Conservation (phyloP, 1,284 basidiomycete species). For the Fomitopsis schrenkii region DNA sequence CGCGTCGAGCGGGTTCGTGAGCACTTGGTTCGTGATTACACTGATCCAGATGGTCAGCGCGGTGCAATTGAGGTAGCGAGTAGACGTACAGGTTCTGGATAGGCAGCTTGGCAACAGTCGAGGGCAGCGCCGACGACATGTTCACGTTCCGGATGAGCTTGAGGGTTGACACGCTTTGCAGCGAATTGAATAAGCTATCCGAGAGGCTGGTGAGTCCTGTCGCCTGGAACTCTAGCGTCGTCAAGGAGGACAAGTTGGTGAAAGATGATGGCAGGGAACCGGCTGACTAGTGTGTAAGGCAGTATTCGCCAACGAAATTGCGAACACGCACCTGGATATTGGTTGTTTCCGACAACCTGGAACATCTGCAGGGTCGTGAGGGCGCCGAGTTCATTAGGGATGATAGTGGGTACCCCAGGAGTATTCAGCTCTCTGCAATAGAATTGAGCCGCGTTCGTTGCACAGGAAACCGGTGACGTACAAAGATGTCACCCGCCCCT, state of each 20-base stretch:
- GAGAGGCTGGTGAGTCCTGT: constrained; percentile 40
- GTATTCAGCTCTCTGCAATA: constrained; percentile 37
- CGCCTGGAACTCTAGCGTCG: constrained; percentile 40
- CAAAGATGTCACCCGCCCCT: constrained; percentile 40
- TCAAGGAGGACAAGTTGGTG: constrained; percentile 34
- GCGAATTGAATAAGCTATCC: constrained; percentile 30
- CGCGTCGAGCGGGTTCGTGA: constrained; percentile 28
- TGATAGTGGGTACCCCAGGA: constrained; percentile 41
- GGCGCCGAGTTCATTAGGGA: constrained; percentile 41
- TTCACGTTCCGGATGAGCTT: constrained; percentile 41
- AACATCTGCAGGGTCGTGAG: constrained; percentile 37
- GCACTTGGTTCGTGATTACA: constrained; percentile 31
- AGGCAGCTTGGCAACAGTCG: constrained; percentile 30
- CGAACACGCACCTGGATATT: constrained; percentile 33
- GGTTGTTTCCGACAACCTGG: constrained; percentile 38
- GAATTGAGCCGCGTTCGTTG: background rate
- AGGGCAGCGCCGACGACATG: constrained; percentile 40
- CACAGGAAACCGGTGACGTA: constrained; percentile 24
- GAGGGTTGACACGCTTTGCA: constrained; percentile 36
- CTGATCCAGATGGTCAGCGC: constrained; percentile 15
- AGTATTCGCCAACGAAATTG: no score
- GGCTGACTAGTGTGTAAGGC: constrained; percentile 20
- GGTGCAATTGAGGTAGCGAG: background rate
- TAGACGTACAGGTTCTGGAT: constrained; percentile 39
- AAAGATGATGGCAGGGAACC: constrained; percentile 38